Conservation (phyloP, 1,284 basidiomycete species). For the Gomphus bonarii region DNA sequence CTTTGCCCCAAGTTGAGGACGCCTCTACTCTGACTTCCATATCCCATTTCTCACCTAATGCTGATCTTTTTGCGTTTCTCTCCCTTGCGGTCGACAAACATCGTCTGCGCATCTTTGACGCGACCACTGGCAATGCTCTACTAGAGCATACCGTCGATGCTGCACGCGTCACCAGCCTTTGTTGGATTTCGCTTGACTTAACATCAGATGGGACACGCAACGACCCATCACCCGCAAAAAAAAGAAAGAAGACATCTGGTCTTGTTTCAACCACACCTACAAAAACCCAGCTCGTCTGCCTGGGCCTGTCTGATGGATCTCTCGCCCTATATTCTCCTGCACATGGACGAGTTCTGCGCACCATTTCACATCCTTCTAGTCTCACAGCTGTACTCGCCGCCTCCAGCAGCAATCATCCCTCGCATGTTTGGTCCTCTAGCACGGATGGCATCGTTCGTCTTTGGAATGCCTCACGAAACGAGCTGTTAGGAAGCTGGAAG, state of each 20-base stretch:
- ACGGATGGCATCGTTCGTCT: constrained; percentile 44
- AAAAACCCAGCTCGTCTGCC: constrained; percentile 31
- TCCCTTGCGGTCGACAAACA: constrained; percentile 68
- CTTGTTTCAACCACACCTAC: constrained; percentile 16
- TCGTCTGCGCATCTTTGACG: constrained; percentile 57
- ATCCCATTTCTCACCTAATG: constrained; percentile 54
- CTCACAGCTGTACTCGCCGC: constrained; percentile 42
- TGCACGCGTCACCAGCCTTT: constrained; percentile 42
- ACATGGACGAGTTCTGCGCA: constrained; percentile 43
- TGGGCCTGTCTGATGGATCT: constrained; percentile 50
- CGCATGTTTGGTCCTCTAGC: constrained; percentile 44
- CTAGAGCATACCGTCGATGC: constrained; percentile 50
- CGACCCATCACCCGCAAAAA: constrained; percentile 28
- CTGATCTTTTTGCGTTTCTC: constrained; percentile 51
- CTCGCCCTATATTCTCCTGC: constrained; percentile 47
- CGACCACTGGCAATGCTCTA: constrained; percentile 40
- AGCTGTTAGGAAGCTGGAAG: constrained; percentile 39
- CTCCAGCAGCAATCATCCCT: constrained; percentile 21
- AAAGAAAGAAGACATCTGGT: constrained; percentile 26
- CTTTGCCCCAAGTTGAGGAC: constrained; percentile 43
- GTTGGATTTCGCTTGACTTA: constrained; percentile 38
- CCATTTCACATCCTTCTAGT: constrained; percentile 43
- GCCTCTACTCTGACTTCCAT: constrained; percentile 33
- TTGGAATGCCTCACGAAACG: constrained; percentile 45
- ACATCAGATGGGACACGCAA: constrained; percentile 18